Evolutionary conservation across 148 eudicot genomes (phyloP).

Genomic region (Heliamphora exappendiculata): DNA sequence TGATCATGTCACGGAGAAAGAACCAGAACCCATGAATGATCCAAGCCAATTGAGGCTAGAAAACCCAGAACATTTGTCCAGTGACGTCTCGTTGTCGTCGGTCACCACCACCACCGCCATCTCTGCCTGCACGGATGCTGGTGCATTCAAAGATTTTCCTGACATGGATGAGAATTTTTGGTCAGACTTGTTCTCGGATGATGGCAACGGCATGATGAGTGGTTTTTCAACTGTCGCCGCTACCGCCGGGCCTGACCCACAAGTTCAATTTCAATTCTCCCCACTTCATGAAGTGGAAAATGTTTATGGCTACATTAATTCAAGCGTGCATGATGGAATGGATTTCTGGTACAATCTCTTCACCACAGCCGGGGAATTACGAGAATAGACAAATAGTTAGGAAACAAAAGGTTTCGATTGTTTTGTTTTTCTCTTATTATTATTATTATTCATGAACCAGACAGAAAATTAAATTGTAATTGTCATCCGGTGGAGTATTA

Average conservation of each 20-base stretch:
- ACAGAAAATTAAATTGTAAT: too few relatives aligned
- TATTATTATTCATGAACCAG: too few relatives aligned
- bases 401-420: not conserved
- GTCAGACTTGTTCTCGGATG: slow-evolving; percentile 34
- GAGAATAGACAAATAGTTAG: slow-evolving; percentile 24
- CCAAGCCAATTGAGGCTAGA: not conserved
- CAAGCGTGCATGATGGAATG: slow-evolving; percentile 24
- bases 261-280: too few relatives aligned
- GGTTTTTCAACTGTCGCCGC: slow-evolving; percentile 6
- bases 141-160: slow-evolving; percentile 15
- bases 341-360: slow-evolving; percentile 52
- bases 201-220: not conserved
- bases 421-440: too few relatives aligned
- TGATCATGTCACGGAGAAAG: slow-evolving; percentile 12
- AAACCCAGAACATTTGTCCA: slow-evolving; percentile 34
- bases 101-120: slow-evolving; percentile 14
- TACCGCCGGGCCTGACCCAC: too few relatives aligned
- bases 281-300: not conserved
- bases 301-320: not conserved
- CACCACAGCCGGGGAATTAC: slow-evolving; percentile 33
- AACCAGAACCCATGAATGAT: not conserved
- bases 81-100: slow-evolving; percentile 41
- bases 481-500: too few relatives aligned
- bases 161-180: slow-evolving; percentile 46
- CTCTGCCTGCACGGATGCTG: not conserved